These are phyloP conservation scores for Pythium coloratum DNA, from an alignment of 352 stramenopile species.

Conservation along the genomic window DNA sequence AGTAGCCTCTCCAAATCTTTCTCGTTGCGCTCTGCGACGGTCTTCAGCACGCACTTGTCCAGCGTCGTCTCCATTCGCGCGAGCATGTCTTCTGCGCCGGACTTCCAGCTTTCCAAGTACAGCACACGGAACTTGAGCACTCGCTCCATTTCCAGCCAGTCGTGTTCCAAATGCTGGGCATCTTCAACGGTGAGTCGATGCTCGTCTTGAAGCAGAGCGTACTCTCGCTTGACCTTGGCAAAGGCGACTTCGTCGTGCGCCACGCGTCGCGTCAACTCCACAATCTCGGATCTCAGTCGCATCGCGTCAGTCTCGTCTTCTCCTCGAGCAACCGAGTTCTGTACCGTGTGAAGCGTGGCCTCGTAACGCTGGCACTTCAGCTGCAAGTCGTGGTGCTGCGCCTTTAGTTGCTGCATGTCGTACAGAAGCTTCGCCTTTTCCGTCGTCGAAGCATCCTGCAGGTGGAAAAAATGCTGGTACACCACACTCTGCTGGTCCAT, in stretches of 20 bases:
- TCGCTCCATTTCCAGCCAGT: conserved; percentile 89
- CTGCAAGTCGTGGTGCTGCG: conserved; percentile 44
- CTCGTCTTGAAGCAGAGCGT: conserved; percentile 40
- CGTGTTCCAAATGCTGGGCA: conserved; percentile 39
- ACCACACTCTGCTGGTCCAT: conserved; percentile 75
- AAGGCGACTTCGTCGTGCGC: conserved; percentile 86
- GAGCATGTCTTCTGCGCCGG: conserved; percentile 62
- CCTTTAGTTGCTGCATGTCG: conserved; percentile 40
- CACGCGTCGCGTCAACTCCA: conserved; percentile 74
- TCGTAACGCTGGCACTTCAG: conserved; percentile 60
- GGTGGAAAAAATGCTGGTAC: conserved; percentile 73
- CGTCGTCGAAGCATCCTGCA: conserved; percentile 44
- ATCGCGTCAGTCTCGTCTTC: conserved; percentile 33
- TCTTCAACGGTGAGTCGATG: conserved; percentile 30
- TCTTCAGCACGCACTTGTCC: conserved; percentile 58
- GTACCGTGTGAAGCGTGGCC: conserved; percentile 46
- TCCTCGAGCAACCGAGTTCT: background rate
- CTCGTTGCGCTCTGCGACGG: conserved; percentile 46
- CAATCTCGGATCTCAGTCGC: conserved; percentile 43
- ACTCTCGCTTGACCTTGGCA: conserved; percentile 64
- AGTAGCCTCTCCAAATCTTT: conserved; percentile 33
- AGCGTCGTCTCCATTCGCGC: conserved; percentile 61
- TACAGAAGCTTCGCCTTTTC: conserved; percentile 36
- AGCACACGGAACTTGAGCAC: conserved; percentile 86
- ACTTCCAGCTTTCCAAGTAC: conserved; percentile 92